A percentile compares a stretch with the other conserved stretches of the same genome.
Evolutionary conservation across 2,329 filamentous ascomycete genomes (phyloP).

Genomic region (Calonectria hongkongensis): DNA sequence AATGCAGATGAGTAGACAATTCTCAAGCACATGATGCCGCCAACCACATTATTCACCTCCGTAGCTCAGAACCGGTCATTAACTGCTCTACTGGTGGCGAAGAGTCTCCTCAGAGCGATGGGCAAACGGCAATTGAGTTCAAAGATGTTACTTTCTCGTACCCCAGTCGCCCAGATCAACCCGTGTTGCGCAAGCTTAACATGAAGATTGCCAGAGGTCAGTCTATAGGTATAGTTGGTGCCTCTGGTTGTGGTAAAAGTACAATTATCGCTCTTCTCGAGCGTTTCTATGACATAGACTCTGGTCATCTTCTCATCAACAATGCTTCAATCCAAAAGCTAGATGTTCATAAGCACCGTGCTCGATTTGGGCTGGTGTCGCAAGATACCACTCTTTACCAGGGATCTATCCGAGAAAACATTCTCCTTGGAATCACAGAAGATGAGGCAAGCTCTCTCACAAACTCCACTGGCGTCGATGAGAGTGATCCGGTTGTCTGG

Average conservation of each 20-base stretch:
- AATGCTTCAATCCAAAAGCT: not conserved
- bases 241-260: slow-evolving; percentile 11
- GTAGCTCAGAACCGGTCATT: not conserved
- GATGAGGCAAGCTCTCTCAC: slow-evolving; percentile 51
- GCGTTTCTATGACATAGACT: slow-evolving; percentile 1
- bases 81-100: not conserved
- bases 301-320: slow-evolving; percentile 5
- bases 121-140: not conserved
- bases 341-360: not conserved
- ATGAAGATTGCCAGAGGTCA: not conserved
- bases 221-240: not conserved
- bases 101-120: not conserved
- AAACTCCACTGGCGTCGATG: slow-evolving; percentile 35
- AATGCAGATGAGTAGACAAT: not conserved
- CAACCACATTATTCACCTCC: not conserved
- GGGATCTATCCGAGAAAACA: slow-evolving; percentile 69
- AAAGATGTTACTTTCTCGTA: slow-evolving; percentile 6
- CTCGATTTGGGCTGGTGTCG: not conserved
- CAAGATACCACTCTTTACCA: slow-evolving; percentile 14
- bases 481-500: slow-evolving; percentile 40
- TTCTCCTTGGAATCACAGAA: slow-evolving; percentile 64
- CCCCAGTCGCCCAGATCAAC: not conserved
- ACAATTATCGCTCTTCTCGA: slow-evolving; percentile 4
- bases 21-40: slow-evolving; percentile 2
- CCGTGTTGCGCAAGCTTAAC: not conserved